Conservation (phyloP, 495 filamentous ascomycete genomes). For the Hyaloscypha finlandica region DNA sequence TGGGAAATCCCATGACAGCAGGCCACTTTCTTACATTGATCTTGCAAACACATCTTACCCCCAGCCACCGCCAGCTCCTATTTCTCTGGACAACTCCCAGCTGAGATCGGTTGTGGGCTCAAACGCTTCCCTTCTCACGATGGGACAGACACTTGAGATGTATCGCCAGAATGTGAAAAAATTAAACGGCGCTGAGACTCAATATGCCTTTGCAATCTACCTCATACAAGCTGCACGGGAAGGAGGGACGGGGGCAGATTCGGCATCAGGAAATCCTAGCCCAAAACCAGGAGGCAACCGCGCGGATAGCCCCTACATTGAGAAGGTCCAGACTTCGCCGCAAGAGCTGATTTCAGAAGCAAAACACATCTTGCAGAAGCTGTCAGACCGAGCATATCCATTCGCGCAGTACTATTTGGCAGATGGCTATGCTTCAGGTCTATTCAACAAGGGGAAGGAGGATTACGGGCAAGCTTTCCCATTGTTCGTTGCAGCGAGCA, state of each 20-base stretch:
- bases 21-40: conserved; percentile 82
- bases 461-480: conserved; percentile 90
- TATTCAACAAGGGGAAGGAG: conserved; percentile 90
- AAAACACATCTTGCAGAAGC: conserved; percentile 79
- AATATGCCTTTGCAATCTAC: conserved; percentile 95
- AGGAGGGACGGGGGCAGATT: conserved; percentile 45
- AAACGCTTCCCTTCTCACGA: conserved; percentile 86
- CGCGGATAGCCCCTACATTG: conserved; percentile 41
- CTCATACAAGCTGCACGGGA: conserved; percentile 86
- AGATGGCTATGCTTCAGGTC: conserved; percentile 89
- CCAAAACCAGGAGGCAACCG: conserved; percentile 40
- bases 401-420: conserved; percentile 98
- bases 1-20: conserved; percentile 70
- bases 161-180: conserved; percentile 97
- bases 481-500: conserved; percentile 89
- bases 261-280: conserved; percentile 41
- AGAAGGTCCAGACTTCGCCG: conserved; percentile 38
- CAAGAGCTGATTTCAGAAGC: conserved; percentile 83
- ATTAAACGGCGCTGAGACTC: conserved; percentile 80
- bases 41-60: conserved; percentile 87
- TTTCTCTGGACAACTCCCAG: conserved; percentile 73
- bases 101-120: conserved; percentile 77
- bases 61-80: conserved; percentile 70
- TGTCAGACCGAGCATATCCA: conserved; percentile 84
- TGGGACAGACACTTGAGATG: conserved; percentile 93